A percentile compares a stretch with the other conserved stretches of the same genome.
These are phyloP conservation scores for Mercurialis annua DNA, from an alignment of 345 rosid genomes.

Conservation along the genomic window DNA sequence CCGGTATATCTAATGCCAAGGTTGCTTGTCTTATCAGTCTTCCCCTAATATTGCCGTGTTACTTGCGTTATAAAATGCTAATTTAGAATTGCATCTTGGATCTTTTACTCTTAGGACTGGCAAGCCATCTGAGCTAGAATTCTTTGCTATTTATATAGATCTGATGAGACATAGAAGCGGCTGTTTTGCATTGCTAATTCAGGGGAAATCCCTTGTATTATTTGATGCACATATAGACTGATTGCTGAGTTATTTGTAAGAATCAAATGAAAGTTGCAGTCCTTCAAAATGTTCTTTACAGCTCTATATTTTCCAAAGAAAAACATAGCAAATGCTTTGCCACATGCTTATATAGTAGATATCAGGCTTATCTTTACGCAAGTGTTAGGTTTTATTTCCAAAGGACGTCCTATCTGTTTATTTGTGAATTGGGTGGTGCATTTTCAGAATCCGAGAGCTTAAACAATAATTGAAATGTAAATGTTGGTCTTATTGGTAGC, in stretches of 20 bases:
- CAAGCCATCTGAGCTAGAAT: no score
- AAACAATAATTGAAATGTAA: no score
- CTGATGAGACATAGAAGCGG: neutral
- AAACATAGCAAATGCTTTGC: neutral
- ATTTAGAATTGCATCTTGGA: no score
- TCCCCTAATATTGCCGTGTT: no score
- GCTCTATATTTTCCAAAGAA: neutral
- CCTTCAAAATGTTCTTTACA: neutral
- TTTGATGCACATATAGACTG: neutral
- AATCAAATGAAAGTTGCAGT: neutral
- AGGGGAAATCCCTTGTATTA: neutral
- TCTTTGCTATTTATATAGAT: neutral
- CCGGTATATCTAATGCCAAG: no score
- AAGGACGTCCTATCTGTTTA: no score
- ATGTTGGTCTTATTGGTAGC: no score
- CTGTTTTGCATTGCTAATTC: neutral
- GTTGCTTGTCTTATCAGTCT: no score
- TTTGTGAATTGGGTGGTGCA: neutral
- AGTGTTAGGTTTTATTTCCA: neutral
- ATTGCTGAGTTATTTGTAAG: neutral
- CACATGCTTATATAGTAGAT: neutral
- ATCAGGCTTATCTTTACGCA: neutral
- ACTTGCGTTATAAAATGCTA: no score
- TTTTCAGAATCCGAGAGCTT: no score
- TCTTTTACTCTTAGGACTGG: no score